phyloP scores from a whole-genome alignment of 768 basidiomycete genomes.

The Daedaleopsis nitida region DNA sequence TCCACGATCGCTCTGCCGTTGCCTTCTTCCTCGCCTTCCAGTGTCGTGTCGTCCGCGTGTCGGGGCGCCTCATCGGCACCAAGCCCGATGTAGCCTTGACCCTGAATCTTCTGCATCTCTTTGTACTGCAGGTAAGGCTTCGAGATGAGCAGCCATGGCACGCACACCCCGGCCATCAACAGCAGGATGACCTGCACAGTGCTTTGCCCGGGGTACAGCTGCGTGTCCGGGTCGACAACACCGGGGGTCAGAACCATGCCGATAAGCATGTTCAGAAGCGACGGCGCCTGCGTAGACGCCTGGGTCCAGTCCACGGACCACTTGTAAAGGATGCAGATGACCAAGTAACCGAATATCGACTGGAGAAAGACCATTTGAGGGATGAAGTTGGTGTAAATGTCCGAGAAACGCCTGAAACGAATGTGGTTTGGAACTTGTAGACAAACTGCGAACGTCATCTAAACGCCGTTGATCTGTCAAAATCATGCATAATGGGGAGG shows the following conservation, averaged over 20 bases:
- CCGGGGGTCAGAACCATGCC: constrained; percentile 95
- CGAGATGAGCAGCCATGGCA: constrained; percentile 90
- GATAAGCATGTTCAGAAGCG: constrained; percentile 94
- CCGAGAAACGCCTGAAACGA: constrained; percentile 83
- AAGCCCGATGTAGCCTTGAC: constrained; percentile 80
- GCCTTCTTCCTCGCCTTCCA: constrained; percentile 83
- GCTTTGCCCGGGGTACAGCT: constrained; percentile 88
- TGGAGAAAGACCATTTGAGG: constrained; percentile 98
- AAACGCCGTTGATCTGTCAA: not conserved
- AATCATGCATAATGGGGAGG: not conserved
- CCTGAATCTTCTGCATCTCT: constrained; percentile 83
- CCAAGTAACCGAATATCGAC: constrained; percentile 97
- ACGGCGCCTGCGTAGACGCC: constrained; percentile 72
- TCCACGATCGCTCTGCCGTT: constrained; percentile 75
- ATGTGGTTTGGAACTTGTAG: constrained; percentile 95
- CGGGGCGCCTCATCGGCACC: constrained; percentile 56
- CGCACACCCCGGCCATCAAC: constrained; percentile 78
- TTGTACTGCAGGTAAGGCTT: constrained; percentile 93
- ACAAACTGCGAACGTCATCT: constrained; percentile 99
- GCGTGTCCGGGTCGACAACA: constrained; percentile 61
- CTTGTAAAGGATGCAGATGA: constrained; percentile 93
- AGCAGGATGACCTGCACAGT: constrained; percentile 80
- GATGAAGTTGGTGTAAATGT: constrained; percentile 93
- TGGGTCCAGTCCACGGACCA: constrained; percentile 93
- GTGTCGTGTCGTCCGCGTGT: constrained; percentile 57